Base-by-base conservation (phyloP, 2,329 filamentous ascomycete species). In the Helotiales sp. region DNA sequence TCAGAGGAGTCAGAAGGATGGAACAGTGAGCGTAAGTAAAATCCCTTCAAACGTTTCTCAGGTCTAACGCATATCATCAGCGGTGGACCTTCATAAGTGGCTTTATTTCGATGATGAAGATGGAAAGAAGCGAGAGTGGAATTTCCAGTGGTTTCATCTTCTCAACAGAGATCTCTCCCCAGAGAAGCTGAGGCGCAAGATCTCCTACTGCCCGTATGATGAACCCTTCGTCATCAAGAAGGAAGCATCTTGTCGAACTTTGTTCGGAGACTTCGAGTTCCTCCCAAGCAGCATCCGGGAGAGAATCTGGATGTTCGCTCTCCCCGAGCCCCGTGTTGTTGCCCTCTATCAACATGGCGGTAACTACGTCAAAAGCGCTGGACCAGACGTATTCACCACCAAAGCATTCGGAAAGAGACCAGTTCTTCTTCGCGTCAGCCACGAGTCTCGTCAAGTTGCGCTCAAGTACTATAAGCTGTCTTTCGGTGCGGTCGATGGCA, bases 401-500 rank as follows among this genome's bases (percentile, higher is more conserved):
- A 30, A 57, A 22, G 34, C 13, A 8, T 57, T 37, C 30, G 30
- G 52, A 22, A 22, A 24, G 30, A 32, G 32, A 22, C 59, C 59
- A 3, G 24, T 28, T 4, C 30, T 68, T 22, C 62, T 68, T 11
- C 57, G 49, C 45, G 58, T 62, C 26, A 64, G 58, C 37, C 37
- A 30, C 6, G 66, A 68, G 20, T 43, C 62, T 2, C 49, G 66
- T 17, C 28, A 24, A 20, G 24, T 61, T n/a, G 30, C 45, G n/a
- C 50, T 50, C 26, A 50, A 17, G 20, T 49, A 22, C 59, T 61
- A 61, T 28, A 61, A 30, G 24, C 24, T 49, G 5, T 26, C 43
- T 32, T 61, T 61, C 10, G 10, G 28, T 34, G 45, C 24, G 17
- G 40, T 61, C 24, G n/a, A 30, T 24, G 40, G 43, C 11, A 43